Conservation (phyloP, 1,284 basidiomycete genomes). For the Rhodotorula sp. region DNA sequence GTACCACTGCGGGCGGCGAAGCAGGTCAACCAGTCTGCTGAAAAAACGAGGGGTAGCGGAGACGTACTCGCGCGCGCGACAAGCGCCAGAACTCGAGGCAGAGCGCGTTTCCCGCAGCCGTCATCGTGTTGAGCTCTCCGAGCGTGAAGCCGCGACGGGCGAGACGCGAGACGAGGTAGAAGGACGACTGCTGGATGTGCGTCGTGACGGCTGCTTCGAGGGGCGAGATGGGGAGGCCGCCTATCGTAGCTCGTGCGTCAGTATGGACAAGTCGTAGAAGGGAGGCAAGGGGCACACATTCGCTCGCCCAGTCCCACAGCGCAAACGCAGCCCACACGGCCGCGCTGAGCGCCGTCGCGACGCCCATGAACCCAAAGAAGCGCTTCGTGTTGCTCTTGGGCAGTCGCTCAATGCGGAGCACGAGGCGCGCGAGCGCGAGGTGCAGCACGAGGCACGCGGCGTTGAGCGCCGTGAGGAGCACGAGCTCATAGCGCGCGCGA, state of each 20-base stretch:
- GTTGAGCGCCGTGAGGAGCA: constrained; percentile 51
- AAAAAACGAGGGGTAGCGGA: background rate
- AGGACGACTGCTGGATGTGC: constrained; percentile 83
- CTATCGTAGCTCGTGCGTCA: constrained; percentile 3
- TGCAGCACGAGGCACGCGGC: constrained; percentile 47
- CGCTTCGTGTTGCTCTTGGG: constrained; percentile 49
- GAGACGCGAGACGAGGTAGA: constrained; percentile 85
- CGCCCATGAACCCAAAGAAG: constrained; percentile 44
- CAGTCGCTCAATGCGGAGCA: constrained; percentile 45
- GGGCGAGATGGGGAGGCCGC: constrained; percentile 62
- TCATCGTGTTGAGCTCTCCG: constrained; percentile 86
- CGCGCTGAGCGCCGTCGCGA: constrained; percentile 35
- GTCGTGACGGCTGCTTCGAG: constrained; percentile 76
- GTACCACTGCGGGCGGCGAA: constrained; percentile 69
- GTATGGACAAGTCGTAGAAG: background rate
- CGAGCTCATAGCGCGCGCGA: constrained; percentile 47
- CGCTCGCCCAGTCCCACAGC: background rate
- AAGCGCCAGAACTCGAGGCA: constrained; percentile 66
- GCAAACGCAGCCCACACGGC: constrained; percentile 13
- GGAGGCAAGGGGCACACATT: constrained; percentile 3
- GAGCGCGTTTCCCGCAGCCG: constrained; percentile 81
- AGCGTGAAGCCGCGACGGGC: constrained; percentile 92
- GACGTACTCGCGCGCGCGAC: constrained; percentile 38
- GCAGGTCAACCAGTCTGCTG: background rate
- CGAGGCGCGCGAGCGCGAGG: constrained; percentile 46